phyloP scores from a whole-genome alignment of 2,329 filamentous ascomycete species.

The Diaporthe citrichinensis region DNA sequence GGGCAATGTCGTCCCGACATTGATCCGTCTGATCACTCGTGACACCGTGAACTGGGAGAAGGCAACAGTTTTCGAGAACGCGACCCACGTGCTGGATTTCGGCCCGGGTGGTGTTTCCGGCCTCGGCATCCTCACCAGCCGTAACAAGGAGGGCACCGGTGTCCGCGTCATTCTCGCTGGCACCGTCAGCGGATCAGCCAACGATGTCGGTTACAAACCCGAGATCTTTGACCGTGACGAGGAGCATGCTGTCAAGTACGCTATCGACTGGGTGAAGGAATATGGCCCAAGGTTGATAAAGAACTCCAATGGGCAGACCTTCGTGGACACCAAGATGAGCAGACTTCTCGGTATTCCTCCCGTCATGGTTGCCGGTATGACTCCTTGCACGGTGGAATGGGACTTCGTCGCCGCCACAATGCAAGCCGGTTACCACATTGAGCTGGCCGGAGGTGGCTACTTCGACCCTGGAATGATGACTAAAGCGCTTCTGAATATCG shows the following conservation, averaged over 20 bases:
- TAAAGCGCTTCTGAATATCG: conserved; percentile 85
- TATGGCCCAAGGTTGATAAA: conserved; percentile 93
- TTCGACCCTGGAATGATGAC: conserved; percentile 88
- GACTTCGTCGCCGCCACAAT: conserved; percentile 94
- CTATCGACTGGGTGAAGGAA: conserved; percentile 97
- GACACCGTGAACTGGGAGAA: conserved; percentile 97
- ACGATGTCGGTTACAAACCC: conserved; percentile 96
- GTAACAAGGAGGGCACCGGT: conserved; percentile 98
- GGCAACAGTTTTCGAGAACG: conserved; percentile 89
- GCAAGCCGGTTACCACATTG: conserved; percentile 95
- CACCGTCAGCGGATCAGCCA: conserved; percentile 89
- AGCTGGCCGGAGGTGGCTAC: conserved; percentile 91
- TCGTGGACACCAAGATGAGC: conserved; percentile 97
- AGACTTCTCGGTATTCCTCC: conserved; percentile 87
- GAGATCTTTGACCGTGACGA: conserved; percentile 98
- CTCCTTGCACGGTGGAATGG: conserved; percentile 88
- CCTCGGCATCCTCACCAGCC: conserved; percentile 94
- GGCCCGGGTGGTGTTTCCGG: conserved; percentile 97
- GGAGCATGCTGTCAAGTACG: conserved; percentile 94
- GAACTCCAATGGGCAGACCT: conserved; percentile 89
- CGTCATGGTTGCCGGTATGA: conserved; percentile 95
- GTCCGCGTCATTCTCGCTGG: conserved; percentile 97
- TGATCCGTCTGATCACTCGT: conserved; percentile 93
- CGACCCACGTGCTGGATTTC: conserved; percentile 96
- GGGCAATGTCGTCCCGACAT: conserved; percentile 85